phyloP scores from a whole-genome alignment of 2,329 filamentous ascomycete genomes.

The Didymella glomerata region DNA sequence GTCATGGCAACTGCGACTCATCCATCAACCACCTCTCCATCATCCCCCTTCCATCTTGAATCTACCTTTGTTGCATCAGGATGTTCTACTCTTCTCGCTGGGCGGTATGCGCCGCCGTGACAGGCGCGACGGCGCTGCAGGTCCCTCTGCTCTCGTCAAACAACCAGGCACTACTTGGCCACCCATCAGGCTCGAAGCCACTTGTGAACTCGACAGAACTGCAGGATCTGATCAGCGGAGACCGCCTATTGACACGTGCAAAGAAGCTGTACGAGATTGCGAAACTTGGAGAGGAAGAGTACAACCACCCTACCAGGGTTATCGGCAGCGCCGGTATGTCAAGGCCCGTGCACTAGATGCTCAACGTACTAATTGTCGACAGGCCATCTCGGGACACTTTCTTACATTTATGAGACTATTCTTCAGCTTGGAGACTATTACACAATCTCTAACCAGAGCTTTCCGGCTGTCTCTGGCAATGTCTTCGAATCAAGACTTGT shows the following conservation, averaged over 20 bases:
- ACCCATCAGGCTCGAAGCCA: conserved; percentile 38
- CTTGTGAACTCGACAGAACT: conserved; percentile 47
- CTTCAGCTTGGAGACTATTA: conserved; percentile 53
- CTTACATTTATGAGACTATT: conserved; percentile 52
- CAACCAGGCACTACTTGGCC: conserved; percentile 36
- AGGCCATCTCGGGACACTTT: conserved; percentile 46
- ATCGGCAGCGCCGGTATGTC: conserved; percentile 48
- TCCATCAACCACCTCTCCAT: conserved; percentile 27
- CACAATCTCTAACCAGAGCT: conserved; percentile 49
- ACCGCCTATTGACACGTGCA: conserved; percentile 43
- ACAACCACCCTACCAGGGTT: conserved; percentile 55
- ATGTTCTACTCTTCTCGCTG: conserved; percentile 42
- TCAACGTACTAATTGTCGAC: conserved; percentile 21
- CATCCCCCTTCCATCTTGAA: conserved; percentile 21
- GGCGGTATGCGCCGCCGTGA: conserved; percentile 41
- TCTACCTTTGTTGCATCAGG: conserved; percentile 14
- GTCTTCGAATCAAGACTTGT: conserved; percentile 50
- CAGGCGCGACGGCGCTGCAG: conserved; percentile 40
- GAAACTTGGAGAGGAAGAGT: conserved; percentile 53
- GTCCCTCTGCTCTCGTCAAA: conserved; percentile 41
- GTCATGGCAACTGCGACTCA: conserved; percentile 39
- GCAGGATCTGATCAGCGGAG: conserved; percentile 47
- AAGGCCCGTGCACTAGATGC: conserved; percentile 23
- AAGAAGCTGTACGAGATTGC: conserved; percentile 53
- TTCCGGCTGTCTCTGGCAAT: conserved; percentile 47